phyloP scores from a whole-genome alignment of 306 rosid species.

The Acmispon strigosus region DNA sequence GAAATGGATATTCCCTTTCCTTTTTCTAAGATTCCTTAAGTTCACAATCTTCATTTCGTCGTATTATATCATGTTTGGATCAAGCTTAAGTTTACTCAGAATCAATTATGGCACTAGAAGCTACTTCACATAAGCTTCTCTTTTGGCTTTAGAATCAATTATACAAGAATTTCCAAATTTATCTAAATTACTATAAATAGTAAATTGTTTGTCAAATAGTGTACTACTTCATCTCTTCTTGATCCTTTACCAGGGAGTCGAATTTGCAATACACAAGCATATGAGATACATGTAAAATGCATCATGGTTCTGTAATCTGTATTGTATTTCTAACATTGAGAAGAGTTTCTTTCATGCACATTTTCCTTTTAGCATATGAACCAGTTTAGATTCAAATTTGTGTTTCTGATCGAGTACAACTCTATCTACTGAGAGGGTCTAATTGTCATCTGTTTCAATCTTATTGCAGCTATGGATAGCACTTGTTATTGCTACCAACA shows the following conservation, averaged over 20 bases:
- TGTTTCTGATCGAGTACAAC: not conserved
- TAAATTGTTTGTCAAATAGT: no score
- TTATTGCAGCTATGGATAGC: constrained; percentile 63
- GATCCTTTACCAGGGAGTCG: not conserved
- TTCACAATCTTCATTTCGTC: not conserved
- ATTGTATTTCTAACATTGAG: no score
- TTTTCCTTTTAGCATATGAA: not conserved
- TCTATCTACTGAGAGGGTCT: not conserved
- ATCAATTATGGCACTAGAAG: no score
- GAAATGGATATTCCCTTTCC: not conserved
- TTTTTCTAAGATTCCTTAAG: not conserved
- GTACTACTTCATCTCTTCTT: not conserved
- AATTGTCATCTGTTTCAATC: not conserved
- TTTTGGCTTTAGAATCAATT: no score
- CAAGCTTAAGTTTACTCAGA: no score
- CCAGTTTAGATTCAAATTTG: not conserved
- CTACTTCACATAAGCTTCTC: no score
- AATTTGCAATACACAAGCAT: not conserved
- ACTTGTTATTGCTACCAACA: constrained; percentile 56
- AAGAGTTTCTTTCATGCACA: not conserved
- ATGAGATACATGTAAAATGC: not conserved
- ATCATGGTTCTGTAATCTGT: no score
- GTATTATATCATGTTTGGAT: not conserved
- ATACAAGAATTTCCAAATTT: no score
- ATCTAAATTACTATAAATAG: not conserved